A percentile compares a stretch with the other conserved stretches of the same genome.
Evolutionary conservation across 163 green algal genomes (phyloP).

Genomic region (Chloromonas sp.): DNA sequence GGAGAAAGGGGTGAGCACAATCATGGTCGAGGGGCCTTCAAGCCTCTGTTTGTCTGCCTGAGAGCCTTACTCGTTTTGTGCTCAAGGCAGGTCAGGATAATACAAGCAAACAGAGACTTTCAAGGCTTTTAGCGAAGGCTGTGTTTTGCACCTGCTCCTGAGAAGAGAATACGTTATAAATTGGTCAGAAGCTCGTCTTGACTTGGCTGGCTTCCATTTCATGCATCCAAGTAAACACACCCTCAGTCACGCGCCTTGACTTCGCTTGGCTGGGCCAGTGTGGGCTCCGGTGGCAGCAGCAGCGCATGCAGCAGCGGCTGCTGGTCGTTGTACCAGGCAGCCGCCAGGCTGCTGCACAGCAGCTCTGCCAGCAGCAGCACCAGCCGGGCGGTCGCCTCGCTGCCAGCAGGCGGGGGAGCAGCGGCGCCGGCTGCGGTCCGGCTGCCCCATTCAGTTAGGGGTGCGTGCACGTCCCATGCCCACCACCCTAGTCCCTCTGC

Average conservation of each 20-base stretch:
- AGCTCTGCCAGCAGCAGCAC: not conserved
- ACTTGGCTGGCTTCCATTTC: no score
- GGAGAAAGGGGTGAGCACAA: not conserved
- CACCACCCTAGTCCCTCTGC: not conserved
- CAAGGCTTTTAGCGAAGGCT: no score
- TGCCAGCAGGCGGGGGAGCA: not conserved
- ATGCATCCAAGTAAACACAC: no score
- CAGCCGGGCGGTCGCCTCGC: not conserved
- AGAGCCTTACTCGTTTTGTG: no score
- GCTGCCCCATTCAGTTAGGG: no score
- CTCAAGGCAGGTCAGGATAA: no score
- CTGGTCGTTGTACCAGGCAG: not conserved
- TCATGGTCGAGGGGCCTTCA: not conserved
- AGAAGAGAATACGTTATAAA: no score
- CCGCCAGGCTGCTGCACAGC: not conserved
- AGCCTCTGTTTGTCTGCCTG: not conserved
- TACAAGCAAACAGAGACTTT: no score
- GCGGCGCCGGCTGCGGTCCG: no score
- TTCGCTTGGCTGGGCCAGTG: not conserved
- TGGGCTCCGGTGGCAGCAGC: not conserved
- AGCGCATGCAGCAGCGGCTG: not conserved
- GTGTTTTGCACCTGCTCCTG: no score
- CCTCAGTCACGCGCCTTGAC: not conserved
- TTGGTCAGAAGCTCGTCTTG: no score
- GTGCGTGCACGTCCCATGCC: not conserved